A percentile compares a stretch with the other conserved stretches of the same genome.
Evolutionary conservation across 2,329 filamentous ascomycete species (phyloP).

Genomic region (Huntiella bhutanensis): DNA sequence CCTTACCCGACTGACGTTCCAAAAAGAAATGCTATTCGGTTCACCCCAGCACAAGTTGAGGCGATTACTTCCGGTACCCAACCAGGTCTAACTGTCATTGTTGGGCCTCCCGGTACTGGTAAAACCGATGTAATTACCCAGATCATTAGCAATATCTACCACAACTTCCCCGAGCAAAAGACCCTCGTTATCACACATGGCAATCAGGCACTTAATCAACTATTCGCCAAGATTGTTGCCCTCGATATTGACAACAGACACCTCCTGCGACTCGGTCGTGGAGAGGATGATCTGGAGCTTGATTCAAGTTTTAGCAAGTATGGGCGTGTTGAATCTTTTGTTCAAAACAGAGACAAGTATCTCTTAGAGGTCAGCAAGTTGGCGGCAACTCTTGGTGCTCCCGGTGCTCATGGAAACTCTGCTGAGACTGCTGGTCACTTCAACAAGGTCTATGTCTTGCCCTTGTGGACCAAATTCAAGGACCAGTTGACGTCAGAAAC

Average conservation of each 20-base stretch:
- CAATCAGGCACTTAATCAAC: slow-evolving; percentile 91
- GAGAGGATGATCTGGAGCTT: slow-evolving; percentile 81
- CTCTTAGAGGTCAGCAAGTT: slow-evolving; percentile 72
- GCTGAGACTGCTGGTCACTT: slow-evolving; percentile 97
- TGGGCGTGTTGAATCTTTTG: slow-evolving; percentile 83
- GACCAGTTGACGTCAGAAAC: slow-evolving; percentile 33
- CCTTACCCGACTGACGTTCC: slow-evolving; percentile 76
- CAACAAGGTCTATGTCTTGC: slow-evolving; percentile 75
- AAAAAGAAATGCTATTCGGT: slow-evolving; percentile 65
- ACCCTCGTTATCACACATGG: slow-evolving; percentile 89
- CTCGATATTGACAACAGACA: slow-evolving; percentile 92
- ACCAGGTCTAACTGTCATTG: slow-evolving; percentile 79
- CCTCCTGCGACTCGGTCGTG: slow-evolving; percentile 77
- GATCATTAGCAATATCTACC: slow-evolving; percentile 97
- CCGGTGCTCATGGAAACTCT: slow-evolving; percentile 87
- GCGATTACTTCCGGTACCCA: slow-evolving; percentile 89
- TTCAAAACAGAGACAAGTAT: slow-evolving; percentile 66
- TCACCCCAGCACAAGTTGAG: slow-evolving; percentile 79
- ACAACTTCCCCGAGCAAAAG: slow-evolving; percentile 86
- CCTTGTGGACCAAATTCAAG: slow-evolving; percentile 74
- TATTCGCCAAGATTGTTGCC: slow-evolving; percentile 95
- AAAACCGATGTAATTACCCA: slow-evolving; percentile 99
- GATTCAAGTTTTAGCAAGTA: slow-evolving; percentile 83
- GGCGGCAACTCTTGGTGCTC: slow-evolving; percentile 65
- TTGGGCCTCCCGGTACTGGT: slow-evolving; percentile 88